Evolutionary conservation across 129 eudicot species (phyloP), one percentile per base, ranked within the genome.

Genomic region (Silybum marianum): DNA sequence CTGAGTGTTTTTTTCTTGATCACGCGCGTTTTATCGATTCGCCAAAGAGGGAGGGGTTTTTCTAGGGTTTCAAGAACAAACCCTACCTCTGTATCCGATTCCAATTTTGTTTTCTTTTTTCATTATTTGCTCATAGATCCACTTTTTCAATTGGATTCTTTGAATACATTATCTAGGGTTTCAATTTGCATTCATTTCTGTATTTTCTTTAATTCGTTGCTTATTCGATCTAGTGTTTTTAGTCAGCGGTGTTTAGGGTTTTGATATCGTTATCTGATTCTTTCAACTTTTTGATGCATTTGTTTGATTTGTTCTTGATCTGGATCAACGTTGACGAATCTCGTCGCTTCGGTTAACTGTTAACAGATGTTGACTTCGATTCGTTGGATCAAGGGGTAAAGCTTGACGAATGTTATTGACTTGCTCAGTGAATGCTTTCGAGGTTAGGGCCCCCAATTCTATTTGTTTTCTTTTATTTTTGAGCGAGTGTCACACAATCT

Each of bases 21-120:
- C 72, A 73, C 73, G 28, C 77, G 71, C 82, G 54, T 67, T 58
- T 76, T 84, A 63, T 75, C 79, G 80, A 58, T 58, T 58, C 65
- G 65, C 65, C 65, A 68, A 34, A 51, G 60, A 72, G 70, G 66
- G 83, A 76, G 66, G 85, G 87, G 87, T 75, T 83, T 83, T 77
- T 87, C 88, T 84, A 84, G 90, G 90, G 90, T 87, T 87, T 84
- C 82, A 42, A 68, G 65, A 51, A 30, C 77, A 71, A 24, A 48
- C 78, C 65, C 65, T 58, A 58, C 65, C 65, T 28, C 19, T 11
- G 23, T 12, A 51, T 77, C 66, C 86, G 38, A 70, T 58, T 44
- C 18, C 36, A 22, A 21, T 81, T 73, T 4, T 68, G 25, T 58
- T 21, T 30, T 14, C 28, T 14, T 79, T 75, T 75, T 25, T 46